phyloP scores from a whole-genome alignment of 2,329 filamentous ascomycete species.

The Xylariaceae sp. region DNA sequence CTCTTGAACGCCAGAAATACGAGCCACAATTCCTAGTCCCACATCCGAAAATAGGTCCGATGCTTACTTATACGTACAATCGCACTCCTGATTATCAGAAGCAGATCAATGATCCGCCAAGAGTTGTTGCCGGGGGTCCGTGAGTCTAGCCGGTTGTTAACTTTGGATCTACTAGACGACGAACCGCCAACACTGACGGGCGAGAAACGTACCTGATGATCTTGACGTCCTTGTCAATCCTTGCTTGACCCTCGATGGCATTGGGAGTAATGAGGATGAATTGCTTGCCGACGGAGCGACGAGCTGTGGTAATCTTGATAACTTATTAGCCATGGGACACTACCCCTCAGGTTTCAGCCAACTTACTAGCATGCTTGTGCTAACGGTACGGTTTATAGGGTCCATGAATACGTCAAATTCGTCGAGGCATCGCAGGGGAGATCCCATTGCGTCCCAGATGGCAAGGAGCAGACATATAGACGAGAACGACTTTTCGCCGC shows the following conservation, averaged over 20 bases:
- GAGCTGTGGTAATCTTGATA: conserved; percentile 74
- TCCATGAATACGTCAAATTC: conserved; percentile 99
- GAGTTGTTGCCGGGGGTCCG: conserved; percentile 60
- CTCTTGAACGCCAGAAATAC: not conserved
- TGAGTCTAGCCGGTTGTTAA: conserved; percentile 48
- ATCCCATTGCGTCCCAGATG: conserved; percentile 98
- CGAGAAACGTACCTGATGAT: conserved; percentile 63
- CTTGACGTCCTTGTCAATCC: conserved; percentile 70
- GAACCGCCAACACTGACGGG: not conserved
- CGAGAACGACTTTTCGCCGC: conserved; percentile 96
- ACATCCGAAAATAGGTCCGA: not conserved
- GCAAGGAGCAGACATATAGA: conserved; percentile 91
- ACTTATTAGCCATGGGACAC: conserved; percentile 27
- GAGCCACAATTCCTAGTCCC: conserved; percentile 3
- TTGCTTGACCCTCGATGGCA: conserved; percentile 66
- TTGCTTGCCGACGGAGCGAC: conserved; percentile 84
- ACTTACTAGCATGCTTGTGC: conserved; percentile 88
- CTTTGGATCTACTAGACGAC: not conserved
- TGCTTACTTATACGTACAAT: conserved; percentile 1
- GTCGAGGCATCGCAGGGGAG: conserved; percentile 89
- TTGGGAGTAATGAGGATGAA: conserved; percentile 97
- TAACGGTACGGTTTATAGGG: conserved; percentile 89
- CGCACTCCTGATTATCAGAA: conserved; percentile 2
- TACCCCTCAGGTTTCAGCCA: not conserved
- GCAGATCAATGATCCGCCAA: conserved; percentile 38